phyloP scores from a whole-genome alignment of 495 filamentous ascomycete genomes.

The Hypoxylon subgilvum region DNA sequence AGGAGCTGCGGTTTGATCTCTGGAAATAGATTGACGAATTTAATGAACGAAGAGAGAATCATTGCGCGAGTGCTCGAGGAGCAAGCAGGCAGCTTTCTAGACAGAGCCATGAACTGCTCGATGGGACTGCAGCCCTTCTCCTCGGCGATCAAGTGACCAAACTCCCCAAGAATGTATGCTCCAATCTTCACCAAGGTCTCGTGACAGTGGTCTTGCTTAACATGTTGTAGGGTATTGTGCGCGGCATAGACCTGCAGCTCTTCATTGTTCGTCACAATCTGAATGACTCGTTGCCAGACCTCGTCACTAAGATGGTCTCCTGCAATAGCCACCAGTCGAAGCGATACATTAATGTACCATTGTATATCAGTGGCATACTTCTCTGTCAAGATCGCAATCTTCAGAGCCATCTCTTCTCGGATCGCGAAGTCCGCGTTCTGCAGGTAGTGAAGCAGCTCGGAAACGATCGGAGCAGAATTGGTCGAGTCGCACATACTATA shows the following conservation, averaged over 20 bases:
- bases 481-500: constrained; percentile 99
- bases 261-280: constrained; percentile 99
- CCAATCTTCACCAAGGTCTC: constrained; percentile 98
- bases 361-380: constrained; percentile 98
- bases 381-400: constrained; percentile 97
- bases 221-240: constrained; percentile 84
- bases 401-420: constrained; percentile 98
- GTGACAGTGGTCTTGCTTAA: constrained; percentile 91
- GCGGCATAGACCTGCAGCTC: constrained; percentile 96
- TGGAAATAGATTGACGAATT: constrained; percentile 97
- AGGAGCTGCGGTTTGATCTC: constrained; percentile 97
- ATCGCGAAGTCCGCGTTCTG: constrained; percentile 97
- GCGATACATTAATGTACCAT: constrained; percentile 98
- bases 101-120: constrained; percentile 93
- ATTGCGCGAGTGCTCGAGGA: constrained; percentile 90
- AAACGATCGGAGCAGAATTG: constrained; percentile 90
- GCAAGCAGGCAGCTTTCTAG: constrained; percentile 86
- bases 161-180: constrained; percentile 93
- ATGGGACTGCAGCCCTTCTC: constrained; percentile 92
- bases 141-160: constrained; percentile 97
- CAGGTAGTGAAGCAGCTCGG: constrained; percentile 90
- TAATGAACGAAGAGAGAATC: constrained; percentile 92
- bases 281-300: constrained; percentile 98
- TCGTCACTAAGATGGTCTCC: constrained; percentile 99
- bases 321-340: constrained; percentile 93